Percentiles rank a stretch among this genome's conserved stretches.
Evolutionary conservation across 2,329 filamentous ascomycete genomes (phyloP).

Genomic region (Aspergillus intermedius): DNA sequence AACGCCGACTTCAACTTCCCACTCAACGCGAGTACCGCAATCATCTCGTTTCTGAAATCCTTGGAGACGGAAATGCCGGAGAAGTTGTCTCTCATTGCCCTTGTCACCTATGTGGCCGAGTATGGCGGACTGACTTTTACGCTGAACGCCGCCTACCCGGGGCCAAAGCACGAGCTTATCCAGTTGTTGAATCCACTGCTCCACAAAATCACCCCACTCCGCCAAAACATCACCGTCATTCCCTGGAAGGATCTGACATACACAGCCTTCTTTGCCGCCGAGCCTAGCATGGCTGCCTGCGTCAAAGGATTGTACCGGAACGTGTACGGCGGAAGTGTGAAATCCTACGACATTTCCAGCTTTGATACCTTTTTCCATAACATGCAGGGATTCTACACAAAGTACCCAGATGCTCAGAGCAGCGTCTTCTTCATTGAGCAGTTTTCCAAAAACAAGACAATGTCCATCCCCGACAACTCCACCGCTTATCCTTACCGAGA

Average conservation of each 20-base stretch:
- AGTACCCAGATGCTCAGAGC: not conserved
- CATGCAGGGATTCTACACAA: not conserved
- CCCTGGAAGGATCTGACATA: not conserved
- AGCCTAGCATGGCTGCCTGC: not conserved
- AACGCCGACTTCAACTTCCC: slow-evolving; percentile 13
- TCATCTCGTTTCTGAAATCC: not conserved
- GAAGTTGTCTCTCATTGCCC: not conserved
- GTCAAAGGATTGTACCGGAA: not conserved
- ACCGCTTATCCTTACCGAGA: not conserved
- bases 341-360: not conserved
- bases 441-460: not conserved
- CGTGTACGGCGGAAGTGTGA: not conserved
- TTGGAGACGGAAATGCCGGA: not conserved
- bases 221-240: not conserved
- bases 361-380: not conserved
- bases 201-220: not conserved
- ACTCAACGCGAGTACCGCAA: slow-evolving; percentile 1
- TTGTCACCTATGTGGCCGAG: not conserved
- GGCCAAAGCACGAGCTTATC: not conserved
- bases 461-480: not conserved
- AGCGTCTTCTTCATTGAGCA: not conserved
- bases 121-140: not conserved
- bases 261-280: not conserved
- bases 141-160: not conserved
- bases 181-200: not conserved